phyloP scores from a whole-genome alignment of 768 basidiomycete species.

The Lactifluus subvellereus region DNA sequence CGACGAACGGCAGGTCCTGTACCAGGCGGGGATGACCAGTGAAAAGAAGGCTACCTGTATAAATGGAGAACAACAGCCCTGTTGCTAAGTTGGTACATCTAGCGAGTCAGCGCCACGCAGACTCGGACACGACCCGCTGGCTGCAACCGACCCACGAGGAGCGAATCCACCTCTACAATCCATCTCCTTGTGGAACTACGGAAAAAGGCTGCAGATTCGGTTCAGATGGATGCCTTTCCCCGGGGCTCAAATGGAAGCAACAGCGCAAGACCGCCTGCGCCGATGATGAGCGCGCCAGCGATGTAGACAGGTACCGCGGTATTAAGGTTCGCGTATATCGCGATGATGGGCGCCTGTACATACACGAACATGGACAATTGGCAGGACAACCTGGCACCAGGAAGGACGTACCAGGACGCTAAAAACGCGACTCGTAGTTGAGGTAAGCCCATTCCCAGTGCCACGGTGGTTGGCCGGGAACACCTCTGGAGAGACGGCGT shows the following conservation, averaged over 20 bases:
- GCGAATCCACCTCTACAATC: neutral
- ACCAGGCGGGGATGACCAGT: too few relatives aligned
- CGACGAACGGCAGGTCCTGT: too few relatives aligned
- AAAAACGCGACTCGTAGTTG: conserved; percentile 57
- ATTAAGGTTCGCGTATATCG: conserved; percentile 56
- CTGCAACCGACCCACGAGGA: neutral
- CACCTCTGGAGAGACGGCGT: conserved; percentile 63
- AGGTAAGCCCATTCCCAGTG: conserved; percentile 61
- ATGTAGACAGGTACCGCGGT: conserved; percentile 70
- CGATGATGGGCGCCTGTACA: conserved; percentile 64
- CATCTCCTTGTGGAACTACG: neutral
- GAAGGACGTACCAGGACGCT: conserved; percentile 54
- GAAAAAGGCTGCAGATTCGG: neutral
- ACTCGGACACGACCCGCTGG: neutral
- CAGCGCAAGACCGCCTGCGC: conserved; percentile 53
- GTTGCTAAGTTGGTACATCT: neutral
- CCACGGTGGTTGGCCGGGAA: conserved; percentile 70
- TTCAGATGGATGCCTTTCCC: conserved; percentile 64
- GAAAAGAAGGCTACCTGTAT: neutral
- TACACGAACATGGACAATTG: neutral
- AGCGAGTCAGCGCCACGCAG: neutral
- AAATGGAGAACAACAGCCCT: neutral
- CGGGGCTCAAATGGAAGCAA: conserved; percentile 68
- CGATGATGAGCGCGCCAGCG: conserved; percentile 56
- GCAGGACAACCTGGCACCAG: neutral